phyloP scores from a whole-genome alignment of 352 stramenopile species.

The Pythium guiyangense region DNA sequence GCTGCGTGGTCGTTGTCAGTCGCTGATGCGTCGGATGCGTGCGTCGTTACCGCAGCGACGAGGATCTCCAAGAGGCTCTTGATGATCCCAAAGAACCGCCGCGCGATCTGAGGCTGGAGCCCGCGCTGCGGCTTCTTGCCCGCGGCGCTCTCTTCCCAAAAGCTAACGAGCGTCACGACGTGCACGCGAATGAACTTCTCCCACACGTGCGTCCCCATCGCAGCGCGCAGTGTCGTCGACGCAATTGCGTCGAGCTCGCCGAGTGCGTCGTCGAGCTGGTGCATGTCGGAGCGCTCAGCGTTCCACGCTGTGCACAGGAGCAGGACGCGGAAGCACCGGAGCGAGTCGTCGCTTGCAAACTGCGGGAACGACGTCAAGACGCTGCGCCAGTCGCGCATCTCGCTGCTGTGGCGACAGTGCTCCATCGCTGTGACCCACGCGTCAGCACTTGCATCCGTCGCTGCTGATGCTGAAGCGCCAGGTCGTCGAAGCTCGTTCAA shows the following conservation, averaged over 20 bases:
- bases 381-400: conserved; percentile 67
- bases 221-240: conserved; percentile 34
- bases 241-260: conserved; percentile 50
- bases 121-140: conserved; percentile 63
- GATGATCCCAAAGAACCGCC: conserved; percentile 79
- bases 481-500: conserved; percentile 13
- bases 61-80: conserved; percentile 50
- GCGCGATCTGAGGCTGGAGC: conserved; percentile 69
- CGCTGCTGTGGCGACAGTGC: conserved; percentile 43
- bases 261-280: conserved; percentile 73
- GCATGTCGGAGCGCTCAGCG: conserved; percentile 76
- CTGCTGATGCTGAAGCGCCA: conserved; percentile 6
- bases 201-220: conserved; percentile 74
- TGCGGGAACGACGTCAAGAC: conserved; percentile 59
- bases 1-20: neutral
- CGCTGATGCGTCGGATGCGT: neutral
- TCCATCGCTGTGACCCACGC: conserved; percentile 61
- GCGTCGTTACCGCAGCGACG: conserved; percentile 21
- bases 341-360: conserved; percentile 44
- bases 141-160: conserved; percentile 75
- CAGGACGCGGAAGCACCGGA: conserved; percentile 64
- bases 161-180: conserved; percentile 74
- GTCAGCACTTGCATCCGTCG: conserved; percentile 33
- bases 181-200: conserved; percentile 79
- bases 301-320: conserved; percentile 78